Percentiles rank a stretch among this genome's conserved stretches.
Evolutionary conservation across 768 basidiomycete species (phyloP).

Genomic region (Kwoniella pini): DNA sequence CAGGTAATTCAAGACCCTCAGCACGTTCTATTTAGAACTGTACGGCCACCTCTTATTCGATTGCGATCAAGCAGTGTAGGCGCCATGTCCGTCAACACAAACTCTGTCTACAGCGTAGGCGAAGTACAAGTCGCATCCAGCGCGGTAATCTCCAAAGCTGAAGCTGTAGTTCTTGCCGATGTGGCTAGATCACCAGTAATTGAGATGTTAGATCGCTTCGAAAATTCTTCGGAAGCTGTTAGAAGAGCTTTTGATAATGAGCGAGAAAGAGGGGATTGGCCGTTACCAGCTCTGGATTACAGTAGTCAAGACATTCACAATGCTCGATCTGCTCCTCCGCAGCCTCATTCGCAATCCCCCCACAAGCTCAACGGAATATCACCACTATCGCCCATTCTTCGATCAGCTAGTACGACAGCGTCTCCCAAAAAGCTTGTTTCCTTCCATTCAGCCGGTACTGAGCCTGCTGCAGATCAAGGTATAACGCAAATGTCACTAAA

Average conservation of each 20-base stretch:
- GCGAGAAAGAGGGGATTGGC: slow-evolving; percentile 10
- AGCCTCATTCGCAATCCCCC: not conserved
- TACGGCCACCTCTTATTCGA: slow-evolving; percentile 5
- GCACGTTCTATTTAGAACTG: not conserved
- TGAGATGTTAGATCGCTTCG: not conserved
- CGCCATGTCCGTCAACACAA: slow-evolving; percentile 17
- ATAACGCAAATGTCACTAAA: not conserved
- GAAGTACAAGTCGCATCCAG: slow-evolving; percentile 20
- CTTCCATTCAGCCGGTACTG: not conserved
- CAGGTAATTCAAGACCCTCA: not conserved
- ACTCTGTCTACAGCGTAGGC: slow-evolving; percentile 26
- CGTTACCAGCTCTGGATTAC: not conserved
- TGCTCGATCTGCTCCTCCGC: slow-evolving; percentile 5
- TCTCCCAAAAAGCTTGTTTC: slow-evolving; percentile 11
- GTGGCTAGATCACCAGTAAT: not conserved
- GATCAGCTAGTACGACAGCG: not conserved
- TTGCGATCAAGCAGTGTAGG: slow-evolving; percentile 22
- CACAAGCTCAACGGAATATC: not conserved
- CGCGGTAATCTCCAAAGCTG: slow-evolving; percentile 7
- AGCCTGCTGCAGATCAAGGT: not conserved
- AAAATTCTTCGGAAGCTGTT: slow-evolving; percentile 1
- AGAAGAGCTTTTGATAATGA: slow-evolving; percentile 5
- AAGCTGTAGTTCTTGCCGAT: not conserved
- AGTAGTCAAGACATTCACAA: not conserved
- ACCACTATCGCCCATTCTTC: slow-evolving; percentile 5